Conservation (phyloP, 2,329 filamentous ascomycete genomes). For the Apiospora rasikravindrae region DNA sequence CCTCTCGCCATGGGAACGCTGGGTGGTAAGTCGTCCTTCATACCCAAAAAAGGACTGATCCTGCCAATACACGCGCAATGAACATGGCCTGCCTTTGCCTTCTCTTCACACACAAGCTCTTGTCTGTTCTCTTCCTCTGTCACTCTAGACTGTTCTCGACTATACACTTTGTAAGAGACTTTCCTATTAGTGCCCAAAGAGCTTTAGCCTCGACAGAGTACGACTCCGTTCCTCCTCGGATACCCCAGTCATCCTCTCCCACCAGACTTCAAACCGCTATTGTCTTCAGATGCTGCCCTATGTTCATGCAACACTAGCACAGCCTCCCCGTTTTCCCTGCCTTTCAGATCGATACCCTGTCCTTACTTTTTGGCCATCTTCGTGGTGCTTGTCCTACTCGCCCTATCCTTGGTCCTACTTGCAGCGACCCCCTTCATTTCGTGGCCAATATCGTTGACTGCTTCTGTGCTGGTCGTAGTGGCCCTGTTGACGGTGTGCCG, state of each 20-base stretch:
- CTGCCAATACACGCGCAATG: slow-evolving; percentile 24
- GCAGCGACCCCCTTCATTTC: slow-evolving; percentile 9
- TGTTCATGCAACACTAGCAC: slow-evolving; percentile 40
- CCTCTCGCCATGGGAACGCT: slow-evolving; percentile 28
- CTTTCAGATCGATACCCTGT: slow-evolving; percentile 32
- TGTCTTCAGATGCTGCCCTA: slow-evolving; percentile 37
- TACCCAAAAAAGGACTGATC: slow-evolving; percentile 30
- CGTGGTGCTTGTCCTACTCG: slow-evolving; percentile 18
- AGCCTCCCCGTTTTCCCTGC: slow-evolving; percentile 33
- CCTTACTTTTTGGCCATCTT: slow-evolving; percentile 22
- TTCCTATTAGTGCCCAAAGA: slow-evolving; percentile 12
- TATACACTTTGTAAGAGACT: slow-evolving; percentile 27
- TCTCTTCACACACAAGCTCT: slow-evolving; percentile 20
- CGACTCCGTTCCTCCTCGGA: slow-evolving; percentile 11
- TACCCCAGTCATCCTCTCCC: slow-evolving; percentile 27
- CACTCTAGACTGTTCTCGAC: slow-evolving; percentile 29
- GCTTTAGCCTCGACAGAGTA: slow-evolving; percentile 14
- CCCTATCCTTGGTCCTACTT: slow-evolving; percentile 7
- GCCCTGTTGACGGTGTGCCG: background rate
- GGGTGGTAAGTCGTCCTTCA: slow-evolving; percentile 19
- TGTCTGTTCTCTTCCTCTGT: slow-evolving; percentile 30
- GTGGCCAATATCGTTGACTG: background rate
- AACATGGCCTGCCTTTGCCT: background rate
- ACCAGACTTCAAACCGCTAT: slow-evolving; percentile 32
- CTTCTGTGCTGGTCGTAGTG: background rate